phyloP scores from a whole-genome alignment of 805 yeast species.

The Ogataea glucozyma region DNA sequence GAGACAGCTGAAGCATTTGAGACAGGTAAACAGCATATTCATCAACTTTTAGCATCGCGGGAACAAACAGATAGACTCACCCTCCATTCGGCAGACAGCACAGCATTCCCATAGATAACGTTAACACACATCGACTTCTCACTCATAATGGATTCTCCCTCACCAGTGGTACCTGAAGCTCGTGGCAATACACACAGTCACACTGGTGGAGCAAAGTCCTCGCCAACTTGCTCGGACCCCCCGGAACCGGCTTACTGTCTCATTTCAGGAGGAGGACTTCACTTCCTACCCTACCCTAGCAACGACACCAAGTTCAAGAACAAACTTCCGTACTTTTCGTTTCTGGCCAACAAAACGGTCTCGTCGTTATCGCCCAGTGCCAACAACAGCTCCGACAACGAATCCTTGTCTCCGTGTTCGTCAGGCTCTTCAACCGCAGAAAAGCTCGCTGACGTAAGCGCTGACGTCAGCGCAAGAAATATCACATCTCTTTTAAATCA shows the following conservation, averaged over 20 bases:
- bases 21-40: no score
- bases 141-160: no score
- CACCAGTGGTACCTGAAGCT: no score
- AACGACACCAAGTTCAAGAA: slow-evolving; percentile 9
- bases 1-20: no score
- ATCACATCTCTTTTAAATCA: slow-evolving; percentile 23
- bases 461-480: slow-evolving; percentile 3
- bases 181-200: no score
- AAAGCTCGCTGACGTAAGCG: slow-evolving; percentile 6
- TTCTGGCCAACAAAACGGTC: slow-evolving; percentile 29
- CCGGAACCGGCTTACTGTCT: slow-evolving; percentile 26
- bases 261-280: slow-evolving; percentile 31
- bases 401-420: slow-evolving; percentile 14
- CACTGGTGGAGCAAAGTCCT: not conserved
- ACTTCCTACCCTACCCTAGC: slow-evolving; percentile 30
- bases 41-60: no score
- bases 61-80: no score
- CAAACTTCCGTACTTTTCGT: slow-evolving; percentile 22
- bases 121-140: no score
- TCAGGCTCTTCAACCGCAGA: slow-evolving; percentile 9
- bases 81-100: no score
- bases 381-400: slow-evolving; percentile 17
- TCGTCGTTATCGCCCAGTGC: slow-evolving; percentile 26
- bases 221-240: not conserved
- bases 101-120: no score